These are phyloP conservation scores for Calocera cornea DNA, from an alignment of 768 basidiomycete species.

Conservation along the genomic window DNA sequence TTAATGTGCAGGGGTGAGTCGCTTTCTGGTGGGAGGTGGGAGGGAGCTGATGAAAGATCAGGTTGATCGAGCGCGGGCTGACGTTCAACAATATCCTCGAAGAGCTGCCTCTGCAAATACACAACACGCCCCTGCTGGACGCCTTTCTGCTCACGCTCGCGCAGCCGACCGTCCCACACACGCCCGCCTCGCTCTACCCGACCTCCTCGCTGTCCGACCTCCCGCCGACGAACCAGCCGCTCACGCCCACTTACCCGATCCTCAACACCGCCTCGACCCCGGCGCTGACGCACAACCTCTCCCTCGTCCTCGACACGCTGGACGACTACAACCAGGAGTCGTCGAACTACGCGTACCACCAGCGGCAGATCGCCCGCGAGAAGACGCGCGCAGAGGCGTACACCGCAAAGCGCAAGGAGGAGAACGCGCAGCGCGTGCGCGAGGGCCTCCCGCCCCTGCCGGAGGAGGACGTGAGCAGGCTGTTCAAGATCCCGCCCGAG, in stretches of 20 bases:
- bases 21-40: slow-evolving; percentile 7
- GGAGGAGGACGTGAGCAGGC: slow-evolving; percentile 66
- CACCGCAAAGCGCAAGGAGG: slow-evolving; percentile 75
- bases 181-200: slow-evolving; percentile 23
- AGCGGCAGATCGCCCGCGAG: slow-evolving; percentile 79
- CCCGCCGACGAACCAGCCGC: slow-evolving; percentile 10
- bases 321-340: slow-evolving; percentile 83
- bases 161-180: slow-evolving; percentile 31
- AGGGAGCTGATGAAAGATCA: slow-evolving; percentile 24
- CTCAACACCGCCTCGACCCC: slow-evolving; percentile 60
- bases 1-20: slow-evolving; percentile 68
- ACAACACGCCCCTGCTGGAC: slow-evolving; percentile 64
- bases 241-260: slow-evolving; percentile 44
- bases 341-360: slow-evolving; percentile 78
- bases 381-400: slow-evolving; percentile 64
- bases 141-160: slow-evolving; percentile 61
- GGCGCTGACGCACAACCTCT: slow-evolving; percentile 57
- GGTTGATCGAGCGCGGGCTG: slow-evolving; percentile 63
- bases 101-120: slow-evolving; percentile 72
- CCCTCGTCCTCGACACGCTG: slow-evolving; percentile 72
- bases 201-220: slow-evolving; percentile 30
- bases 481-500: slow-evolving; percentile 81
- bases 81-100: slow-evolving; percentile 78
- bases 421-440: slow-evolving; percentile 61
- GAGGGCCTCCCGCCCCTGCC: slow-evolving; percentile 79